These are phyloP conservation scores for Cyberlindnera mrakii DNA, from an alignment of 805 yeast genomes.

Conservation along the genomic window DNA sequence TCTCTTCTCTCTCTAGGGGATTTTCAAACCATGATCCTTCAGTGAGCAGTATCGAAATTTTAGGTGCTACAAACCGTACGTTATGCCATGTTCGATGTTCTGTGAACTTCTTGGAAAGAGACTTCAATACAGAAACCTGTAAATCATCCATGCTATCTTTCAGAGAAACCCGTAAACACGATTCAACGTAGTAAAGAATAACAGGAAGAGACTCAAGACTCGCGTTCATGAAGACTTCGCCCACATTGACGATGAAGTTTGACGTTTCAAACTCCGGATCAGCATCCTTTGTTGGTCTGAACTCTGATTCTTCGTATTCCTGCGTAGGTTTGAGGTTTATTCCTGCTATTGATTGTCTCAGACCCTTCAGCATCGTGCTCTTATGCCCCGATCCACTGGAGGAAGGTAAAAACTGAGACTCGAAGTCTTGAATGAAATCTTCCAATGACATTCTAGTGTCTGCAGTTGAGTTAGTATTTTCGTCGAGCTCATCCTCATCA, in stretches of 20 bases:
- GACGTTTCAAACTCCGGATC: constrained; percentile 45
- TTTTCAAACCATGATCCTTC: constrained; percentile 19
- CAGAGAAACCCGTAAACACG: constrained; percentile 32
- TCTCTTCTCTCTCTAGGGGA: constrained; percentile 13
- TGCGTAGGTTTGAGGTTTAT: constrained; percentile 7
- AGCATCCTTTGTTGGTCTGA: constrained; percentile 16
- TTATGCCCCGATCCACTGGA: neutral
- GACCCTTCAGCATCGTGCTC: neutral
- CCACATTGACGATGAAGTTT: constrained; percentile 49
- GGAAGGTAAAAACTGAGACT: constrained; percentile 3
- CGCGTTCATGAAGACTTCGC: constrained; percentile 38
- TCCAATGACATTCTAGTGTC: neutral
- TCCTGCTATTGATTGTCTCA: constrained; percentile 17
- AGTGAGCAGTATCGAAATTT: constrained; percentile 33
- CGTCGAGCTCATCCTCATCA: constrained; percentile 1
- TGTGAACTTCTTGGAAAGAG: constrained; percentile 31
- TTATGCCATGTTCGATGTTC: constrained; percentile 34
- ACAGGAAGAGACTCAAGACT: constrained; percentile 40
- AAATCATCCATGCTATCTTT: constrained; percentile 54
- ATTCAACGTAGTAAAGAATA: constrained; percentile 31
- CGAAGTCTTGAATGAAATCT: constrained; percentile 17
- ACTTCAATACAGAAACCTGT: constrained; percentile 51
- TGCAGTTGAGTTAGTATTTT: neutral
- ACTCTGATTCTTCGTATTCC: constrained; percentile 16
- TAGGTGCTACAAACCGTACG: constrained; percentile 43